Percentiles rank a stretch among this genome's conserved stretches.
Conservation (phyloP, 495 filamentous ascomycete species). For the Thermothielavioides terrestris region DNA sequence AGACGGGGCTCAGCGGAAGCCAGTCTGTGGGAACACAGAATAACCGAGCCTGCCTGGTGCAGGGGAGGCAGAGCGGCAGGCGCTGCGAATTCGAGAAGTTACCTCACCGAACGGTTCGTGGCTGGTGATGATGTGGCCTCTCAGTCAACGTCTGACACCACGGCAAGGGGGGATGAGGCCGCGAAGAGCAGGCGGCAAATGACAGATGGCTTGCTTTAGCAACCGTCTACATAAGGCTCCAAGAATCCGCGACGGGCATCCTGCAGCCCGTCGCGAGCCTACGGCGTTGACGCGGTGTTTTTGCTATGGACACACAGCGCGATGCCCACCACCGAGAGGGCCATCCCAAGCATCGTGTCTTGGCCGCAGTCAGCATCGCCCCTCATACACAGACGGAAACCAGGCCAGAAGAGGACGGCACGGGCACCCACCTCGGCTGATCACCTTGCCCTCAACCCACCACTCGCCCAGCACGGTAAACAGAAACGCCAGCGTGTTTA, state of each 20-base stretch:
- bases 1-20: not conserved
- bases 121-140: not conserved
- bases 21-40: not conserved
- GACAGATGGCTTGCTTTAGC: no score
- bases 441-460: slow-evolving; percentile 87
- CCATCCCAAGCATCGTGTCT: slow-evolving; percentile 11
- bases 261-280: not conserved
- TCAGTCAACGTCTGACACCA: no score
- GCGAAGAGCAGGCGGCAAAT: not conserved
- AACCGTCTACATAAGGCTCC: not conserved
- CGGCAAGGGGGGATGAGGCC: no score
- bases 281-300: not conserved
- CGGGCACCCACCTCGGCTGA: slow-evolving; percentile 54
- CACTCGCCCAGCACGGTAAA: slow-evolving; percentile 94
- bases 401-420: no score
- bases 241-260: not conserved
- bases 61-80: not conserved
- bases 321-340: slow-evolving; percentile 8
- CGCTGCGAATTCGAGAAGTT: not conserved
- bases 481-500: slow-evolving; percentile 86
- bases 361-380: not conserved
- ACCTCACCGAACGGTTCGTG: not conserved
- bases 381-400: not conserved
- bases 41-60: slow-evolving; percentile 4
- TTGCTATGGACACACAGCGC: slow-evolving; percentile 15